These are phyloP conservation scores for Deakozyma indianensis DNA, from an alignment of 805 yeast genomes.

Conservation along the genomic window DNA sequence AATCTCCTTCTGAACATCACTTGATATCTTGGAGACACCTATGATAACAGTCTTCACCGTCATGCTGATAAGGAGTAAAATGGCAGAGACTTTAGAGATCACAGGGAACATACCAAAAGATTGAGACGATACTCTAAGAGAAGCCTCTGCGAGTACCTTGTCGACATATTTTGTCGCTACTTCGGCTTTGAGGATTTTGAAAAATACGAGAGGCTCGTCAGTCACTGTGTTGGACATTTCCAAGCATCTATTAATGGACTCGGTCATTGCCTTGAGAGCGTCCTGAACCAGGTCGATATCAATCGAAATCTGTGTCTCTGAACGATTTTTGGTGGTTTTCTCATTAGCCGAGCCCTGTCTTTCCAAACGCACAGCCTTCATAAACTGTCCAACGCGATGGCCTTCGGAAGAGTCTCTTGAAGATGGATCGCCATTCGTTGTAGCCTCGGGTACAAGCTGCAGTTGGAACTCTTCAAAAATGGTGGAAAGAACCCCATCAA, in stretches of 20 bases:
- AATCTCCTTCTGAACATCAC: constrained; percentile 43
- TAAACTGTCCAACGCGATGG: background rate
- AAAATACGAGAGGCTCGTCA: constrained; percentile 47
- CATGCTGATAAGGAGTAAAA: constrained; percentile 50
- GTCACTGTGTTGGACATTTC: constrained; percentile 45
- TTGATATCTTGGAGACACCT: constrained; percentile 54
- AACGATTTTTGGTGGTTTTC: constrained; percentile 5
- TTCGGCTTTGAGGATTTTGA: constrained; percentile 53
- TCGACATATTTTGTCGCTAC: constrained; percentile 66
- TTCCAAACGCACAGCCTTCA: constrained; percentile 11
- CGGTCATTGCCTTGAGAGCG: constrained; percentile 57
- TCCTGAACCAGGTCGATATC: constrained; percentile 39
- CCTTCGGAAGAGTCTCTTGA: background rate
- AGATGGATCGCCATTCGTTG: constrained; percentile 1
- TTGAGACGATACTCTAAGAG: constrained; percentile 22
- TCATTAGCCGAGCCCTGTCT: constrained; percentile 5
- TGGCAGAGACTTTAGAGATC: constrained; percentile 39
- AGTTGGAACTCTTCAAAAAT: constrained; percentile 3
- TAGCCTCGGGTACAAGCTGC: constrained; percentile 13
- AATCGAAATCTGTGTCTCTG: constrained; percentile 15
- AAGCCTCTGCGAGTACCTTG: constrained; percentile 54
- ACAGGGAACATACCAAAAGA: constrained; percentile 30
- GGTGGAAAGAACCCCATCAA: constrained; percentile 34
- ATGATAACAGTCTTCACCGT: constrained; percentile 61
- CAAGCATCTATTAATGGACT: constrained; percentile 60